Conservation (phyloP, 495 filamentous ascomycete species). For the Aspergillus avenaceus region DNA sequence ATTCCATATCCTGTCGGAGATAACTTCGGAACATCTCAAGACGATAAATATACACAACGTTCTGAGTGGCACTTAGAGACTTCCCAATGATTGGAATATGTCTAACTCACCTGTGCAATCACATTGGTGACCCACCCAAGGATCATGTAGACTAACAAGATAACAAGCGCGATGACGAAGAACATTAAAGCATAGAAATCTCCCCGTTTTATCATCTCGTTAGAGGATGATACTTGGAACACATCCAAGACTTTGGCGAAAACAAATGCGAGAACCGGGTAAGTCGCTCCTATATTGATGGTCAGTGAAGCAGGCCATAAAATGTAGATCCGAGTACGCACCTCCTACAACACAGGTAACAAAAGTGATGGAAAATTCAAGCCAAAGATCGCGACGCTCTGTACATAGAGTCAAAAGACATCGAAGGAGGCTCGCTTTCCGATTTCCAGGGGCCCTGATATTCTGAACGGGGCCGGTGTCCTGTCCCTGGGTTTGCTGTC, state of each 20-base stretch:
- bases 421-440: neutral
- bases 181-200: constrained; percentile 51
- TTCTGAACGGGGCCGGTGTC: neutral
- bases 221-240: neutral
- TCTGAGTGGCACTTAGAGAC: constrained; percentile 34
- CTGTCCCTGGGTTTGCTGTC: neutral
- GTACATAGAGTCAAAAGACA: neutral
- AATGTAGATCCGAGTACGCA: neutral
- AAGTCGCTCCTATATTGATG: neutral
- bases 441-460: neutral
- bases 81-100: neutral
- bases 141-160: constrained; percentile 35
- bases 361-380: neutral
- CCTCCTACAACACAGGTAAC: neutral
- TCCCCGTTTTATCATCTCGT: neutral
- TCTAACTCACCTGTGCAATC: constrained; percentile 1
- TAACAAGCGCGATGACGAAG: constrained; percentile 47
- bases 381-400: neutral
- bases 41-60: constrained; percentile 35
- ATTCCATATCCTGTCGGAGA: constrained; percentile 44
- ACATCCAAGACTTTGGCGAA: neutral
- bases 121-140: constrained; percentile 13
- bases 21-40: constrained; percentile 44
- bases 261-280: neutral
- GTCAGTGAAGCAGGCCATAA: neutral